Evolutionary conservation across 257 asterid species (phyloP).

Genomic region (Apocynum venetum): DNA sequence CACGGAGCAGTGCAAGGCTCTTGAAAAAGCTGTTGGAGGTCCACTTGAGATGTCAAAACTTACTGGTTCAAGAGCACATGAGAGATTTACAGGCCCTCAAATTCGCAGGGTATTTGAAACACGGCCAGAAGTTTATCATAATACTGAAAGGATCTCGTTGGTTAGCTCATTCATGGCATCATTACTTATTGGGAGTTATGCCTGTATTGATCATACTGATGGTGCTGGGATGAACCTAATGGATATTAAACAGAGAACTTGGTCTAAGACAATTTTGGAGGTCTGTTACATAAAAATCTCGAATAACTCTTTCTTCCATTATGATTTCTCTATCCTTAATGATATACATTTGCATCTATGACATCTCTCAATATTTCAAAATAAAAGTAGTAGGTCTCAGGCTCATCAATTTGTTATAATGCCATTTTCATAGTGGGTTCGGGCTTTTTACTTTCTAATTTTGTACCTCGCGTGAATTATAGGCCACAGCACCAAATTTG

Average conservation of each 20-base stretch:
- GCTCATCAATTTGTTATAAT: not conserved
- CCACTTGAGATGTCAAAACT: constrained; percentile 70
- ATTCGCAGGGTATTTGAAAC: constrained; percentile 72
- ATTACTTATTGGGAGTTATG: constrained; percentile 66
- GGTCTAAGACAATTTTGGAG: constrained; percentile 70
- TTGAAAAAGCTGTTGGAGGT: constrained; percentile 84
- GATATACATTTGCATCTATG: not conserved
- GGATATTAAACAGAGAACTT: constrained; percentile 77
- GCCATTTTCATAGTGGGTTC: not conserved
- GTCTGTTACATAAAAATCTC: constrained; percentile 27
- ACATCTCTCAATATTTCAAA: not conserved
- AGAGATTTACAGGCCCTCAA: constrained; percentile 92
- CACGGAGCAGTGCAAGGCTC: constrained; percentile 66
- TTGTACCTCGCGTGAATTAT: not conserved
- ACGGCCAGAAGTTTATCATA: constrained; percentile 51
- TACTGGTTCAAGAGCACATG: constrained; percentile 86
- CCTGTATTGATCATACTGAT: constrained; percentile 87
- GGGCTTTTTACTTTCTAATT: not conserved
- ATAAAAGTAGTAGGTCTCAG: not conserved
- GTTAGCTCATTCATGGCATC: constrained; percentile 99
- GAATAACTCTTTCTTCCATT: not conserved
- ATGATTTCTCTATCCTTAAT: not conserved
- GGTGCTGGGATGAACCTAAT: constrained; percentile 98
- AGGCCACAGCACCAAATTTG: constrained; percentile 88
- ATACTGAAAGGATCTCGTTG: constrained; percentile 81